Conservation (phyloP, 2,329 filamentous ascomycete species). For the Aspergillus sp. region DNA sequence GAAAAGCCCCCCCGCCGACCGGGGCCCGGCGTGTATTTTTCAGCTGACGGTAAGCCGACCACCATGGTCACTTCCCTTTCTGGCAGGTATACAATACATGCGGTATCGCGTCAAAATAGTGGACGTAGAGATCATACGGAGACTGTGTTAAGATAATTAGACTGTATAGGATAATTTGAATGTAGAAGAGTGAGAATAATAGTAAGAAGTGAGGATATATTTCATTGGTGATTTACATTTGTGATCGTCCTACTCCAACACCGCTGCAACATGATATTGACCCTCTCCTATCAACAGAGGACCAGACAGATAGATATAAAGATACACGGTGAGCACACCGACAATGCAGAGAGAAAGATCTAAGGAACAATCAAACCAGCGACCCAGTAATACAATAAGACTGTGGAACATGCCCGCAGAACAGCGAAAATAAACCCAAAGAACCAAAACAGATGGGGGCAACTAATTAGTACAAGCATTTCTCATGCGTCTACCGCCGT, state of each 20-base stretch:
- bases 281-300: constrained; percentile 7
- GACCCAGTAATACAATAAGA: constrained; percentile 42
- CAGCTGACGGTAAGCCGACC: constrained; percentile 9
- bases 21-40: constrained; percentile 1
- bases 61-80: neutral
- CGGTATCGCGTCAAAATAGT: too few species aligned
- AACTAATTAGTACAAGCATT: constrained; percentile 2
- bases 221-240: constrained; percentile 8
- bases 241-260: constrained; percentile 12
- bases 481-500: constrained; percentile 60
- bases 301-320: constrained; percentile 20
- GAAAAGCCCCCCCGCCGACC: neutral
- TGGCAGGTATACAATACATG: neutral
- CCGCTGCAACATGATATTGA: constrained; percentile 10
- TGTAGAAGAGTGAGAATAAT: neutral
- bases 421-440: constrained; percentile 21
- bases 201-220: neutral
- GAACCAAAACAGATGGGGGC: constrained; percentile 8
- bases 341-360: constrained; percentile 15
- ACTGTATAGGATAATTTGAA: neutral
- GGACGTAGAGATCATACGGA: too few species aligned
- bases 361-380: constrained; percentile 24
- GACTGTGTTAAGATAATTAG: too few species aligned
- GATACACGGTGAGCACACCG: constrained; percentile 20
- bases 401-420: constrained; percentile 28